phyloP scores from a whole-genome alignment of 2,329 filamentous ascomycete genomes.

The Aspergillus ustus region DNA sequence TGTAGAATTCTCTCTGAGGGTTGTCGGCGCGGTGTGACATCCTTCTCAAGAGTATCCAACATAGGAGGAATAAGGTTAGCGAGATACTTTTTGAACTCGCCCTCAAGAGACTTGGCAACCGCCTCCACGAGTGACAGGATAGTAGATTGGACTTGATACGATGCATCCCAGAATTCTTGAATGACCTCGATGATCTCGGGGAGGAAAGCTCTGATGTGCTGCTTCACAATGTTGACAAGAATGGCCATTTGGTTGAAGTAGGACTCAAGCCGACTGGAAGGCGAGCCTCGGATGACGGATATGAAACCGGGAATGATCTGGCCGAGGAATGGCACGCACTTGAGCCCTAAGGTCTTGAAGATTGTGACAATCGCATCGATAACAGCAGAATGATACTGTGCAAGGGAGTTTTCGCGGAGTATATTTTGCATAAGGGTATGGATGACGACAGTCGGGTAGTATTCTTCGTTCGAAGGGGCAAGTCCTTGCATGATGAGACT shows the following conservation, averaged over 20 bases:
- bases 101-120: constrained; percentile 89
- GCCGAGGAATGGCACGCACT: constrained; percentile 92
- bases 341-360: constrained; percentile 92
- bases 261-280: constrained; percentile 78
- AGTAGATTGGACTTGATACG: constrained; percentile 81
- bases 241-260: constrained; percentile 98
- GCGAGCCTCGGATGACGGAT: constrained; percentile 81
- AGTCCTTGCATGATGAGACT: constrained; percentile 97
- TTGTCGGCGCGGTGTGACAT: constrained; percentile 73
- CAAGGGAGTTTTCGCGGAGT: constrained; percentile 84
- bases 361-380: constrained; percentile 99
- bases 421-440: constrained; percentile 87
- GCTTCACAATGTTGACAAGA: constrained; percentile 90
- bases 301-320: constrained; percentile 95
- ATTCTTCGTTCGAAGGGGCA: constrained; percentile 96
- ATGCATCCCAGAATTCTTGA: constrained; percentile 86
- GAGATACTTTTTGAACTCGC: constrained; percentile 96
- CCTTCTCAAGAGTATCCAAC: constrained; percentile 90
- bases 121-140: constrained; percentile 92
- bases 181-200: constrained; percentile 84
- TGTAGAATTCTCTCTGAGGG: constrained; percentile 91
- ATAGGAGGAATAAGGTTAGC: constrained; percentile 88
- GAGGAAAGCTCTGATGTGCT: constrained; percentile 92
- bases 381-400: constrained; percentile 88
- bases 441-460: constrained; percentile 97